These are phyloP conservation scores for Colletotrichum eleusines DNA, from an alignment of 2,329 filamentous ascomycete genomes.

Conservation along the genomic window DNA sequence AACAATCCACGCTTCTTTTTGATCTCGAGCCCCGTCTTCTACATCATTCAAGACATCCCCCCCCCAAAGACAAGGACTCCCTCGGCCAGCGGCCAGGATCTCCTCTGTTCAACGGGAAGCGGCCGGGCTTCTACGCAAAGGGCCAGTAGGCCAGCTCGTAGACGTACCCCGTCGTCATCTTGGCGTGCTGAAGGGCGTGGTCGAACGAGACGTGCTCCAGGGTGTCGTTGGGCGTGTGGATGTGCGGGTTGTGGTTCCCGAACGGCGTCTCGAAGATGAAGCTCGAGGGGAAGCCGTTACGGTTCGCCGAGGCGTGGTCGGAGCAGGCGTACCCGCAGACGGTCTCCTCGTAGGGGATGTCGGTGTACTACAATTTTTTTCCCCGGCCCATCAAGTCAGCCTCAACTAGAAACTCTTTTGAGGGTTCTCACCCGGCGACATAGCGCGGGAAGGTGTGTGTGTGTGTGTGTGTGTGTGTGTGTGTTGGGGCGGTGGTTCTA, in stretches of 20 bases:
- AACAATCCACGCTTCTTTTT: too few species aligned
- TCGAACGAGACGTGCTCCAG: slow-evolving; percentile 76
- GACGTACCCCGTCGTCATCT: slow-evolving; percentile 60
- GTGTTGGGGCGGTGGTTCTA: too few species aligned
- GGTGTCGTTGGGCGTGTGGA: slow-evolving; percentile 79
- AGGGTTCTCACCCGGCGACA: too few species aligned
- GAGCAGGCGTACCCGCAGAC: slow-evolving; percentile 71
- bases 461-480: too few species aligned
- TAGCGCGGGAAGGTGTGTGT: too few species aligned
- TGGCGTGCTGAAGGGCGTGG: slow-evolving; percentile 74
- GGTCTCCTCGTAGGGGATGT: slow-evolving; percentile 59
- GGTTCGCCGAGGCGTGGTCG: slow-evolving; percentile 76
- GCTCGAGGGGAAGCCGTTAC: slow-evolving; percentile 73
- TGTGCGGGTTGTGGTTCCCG: slow-evolving; percentile 73
- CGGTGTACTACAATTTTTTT: slow-evolving; percentile 47
- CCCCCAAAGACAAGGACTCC: too few species aligned
- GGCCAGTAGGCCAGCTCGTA: slow-evolving; percentile 56
- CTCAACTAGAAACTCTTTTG: too few species aligned
- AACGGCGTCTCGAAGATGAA: slow-evolving; percentile 74
- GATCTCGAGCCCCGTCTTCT: too few species aligned
- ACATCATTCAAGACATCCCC: too few species aligned
- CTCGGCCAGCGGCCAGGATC: too few species aligned
- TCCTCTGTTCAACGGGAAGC: too few species aligned
- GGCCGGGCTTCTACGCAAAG: neutral
- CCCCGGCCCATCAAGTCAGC: neutral